phyloP scores from a whole-genome alignment of 192 early-diverging fungal species.

The Neocallimastix lanati region DNA sequence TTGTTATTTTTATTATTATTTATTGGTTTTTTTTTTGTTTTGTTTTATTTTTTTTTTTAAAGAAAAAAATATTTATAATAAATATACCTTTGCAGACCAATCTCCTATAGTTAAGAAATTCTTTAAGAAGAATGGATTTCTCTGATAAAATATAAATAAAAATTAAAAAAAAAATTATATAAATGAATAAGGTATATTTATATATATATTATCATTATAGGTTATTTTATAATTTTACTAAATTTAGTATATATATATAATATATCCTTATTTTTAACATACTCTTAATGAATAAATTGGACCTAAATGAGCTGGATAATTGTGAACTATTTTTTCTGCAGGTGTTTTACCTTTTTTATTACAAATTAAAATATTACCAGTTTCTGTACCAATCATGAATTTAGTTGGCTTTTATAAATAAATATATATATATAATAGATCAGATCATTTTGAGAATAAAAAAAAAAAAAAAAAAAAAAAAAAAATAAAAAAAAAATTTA shows the following conservation, averaged over 20 bases:
- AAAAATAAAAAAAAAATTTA: too few relatives aligned
- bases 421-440: not conserved
- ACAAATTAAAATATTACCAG: slow-evolving; percentile 40
- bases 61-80: not conserved
- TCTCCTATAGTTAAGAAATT: slow-evolving; percentile 42
- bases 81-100: slow-evolving; percentile 27
- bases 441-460: too few relatives aligned
- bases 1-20: not conserved
- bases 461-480: not conserved
- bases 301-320: slow-evolving; percentile 35
- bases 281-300: slow-evolving; percentile 29
- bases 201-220: slow-evolving; percentile 4
- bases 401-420: slow-evolving; percentile 27
- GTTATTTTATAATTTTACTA: too few relatives aligned
- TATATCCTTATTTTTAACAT: too few relatives aligned
- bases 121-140: slow-evolving; percentile 44
- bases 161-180: not conserved
- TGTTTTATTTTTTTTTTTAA: too few relatives aligned
- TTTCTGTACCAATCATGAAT: slow-evolving; percentile 44
- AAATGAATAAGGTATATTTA: not conserved
- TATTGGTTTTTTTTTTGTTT: too few relatives aligned
- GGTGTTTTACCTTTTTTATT: slow-evolving; percentile 46
- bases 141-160: slow-evolving; percentile 2
- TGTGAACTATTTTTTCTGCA: slow-evolving; percentile 33
- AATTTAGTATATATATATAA: too few relatives aligned